Base-by-base conservation (phyloP, 352 stramenopile species). In the Chrysophaeum taylorii region DNA sequence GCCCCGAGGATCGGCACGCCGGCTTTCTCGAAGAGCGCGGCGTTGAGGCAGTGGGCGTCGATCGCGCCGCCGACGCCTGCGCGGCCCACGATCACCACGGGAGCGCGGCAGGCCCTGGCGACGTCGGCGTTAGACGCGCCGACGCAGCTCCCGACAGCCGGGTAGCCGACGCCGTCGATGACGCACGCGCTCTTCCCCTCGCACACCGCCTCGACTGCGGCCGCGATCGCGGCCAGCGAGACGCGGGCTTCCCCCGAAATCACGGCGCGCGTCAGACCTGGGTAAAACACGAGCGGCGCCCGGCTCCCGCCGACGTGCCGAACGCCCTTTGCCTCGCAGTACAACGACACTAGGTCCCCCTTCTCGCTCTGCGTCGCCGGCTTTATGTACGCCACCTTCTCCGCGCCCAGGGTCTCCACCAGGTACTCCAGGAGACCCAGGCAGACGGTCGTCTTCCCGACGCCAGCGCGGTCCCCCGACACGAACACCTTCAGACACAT, bases 11-110 rank as follows among this genome's bases (percentile, higher is more conserved):
- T 93, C 21, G 84, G 83, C 0, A 98, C 90, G 33, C 86, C 78
- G 33, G 83, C 75, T 53, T 82, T 80, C 72, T 93, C 82, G 76
- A 98, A 98, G 75, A 96, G 98, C 5, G 80, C 88, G 23, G 92
- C 91, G 77, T 97, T 97, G 33, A 98, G 73, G 73, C 98, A 98
- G 80, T 95, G 98, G 35, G 89, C 95, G 79, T 98, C 94, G 9
- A 98, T 87, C 0, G 94, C 93, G 79, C 96, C 90, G 9, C 94
- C 94, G 12, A 98, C 93, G n/a, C 93, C 93, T 66, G 83, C 87
- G 73, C 93, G 95, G 18, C 92, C 93, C 12, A 98, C 90, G 21
- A 98, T 76, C 31, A 98, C 75, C 1, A 97, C 93, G 15, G 89
- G 89, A 45, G 82, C 76, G 9, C 86, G 73, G 42, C 90, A 71